Evolutionary conservation across 495 filamentous ascomycete genomes (phyloP), one percentile per base, ranked within the genome.

Genomic region (Daldinia decipiens): DNA sequence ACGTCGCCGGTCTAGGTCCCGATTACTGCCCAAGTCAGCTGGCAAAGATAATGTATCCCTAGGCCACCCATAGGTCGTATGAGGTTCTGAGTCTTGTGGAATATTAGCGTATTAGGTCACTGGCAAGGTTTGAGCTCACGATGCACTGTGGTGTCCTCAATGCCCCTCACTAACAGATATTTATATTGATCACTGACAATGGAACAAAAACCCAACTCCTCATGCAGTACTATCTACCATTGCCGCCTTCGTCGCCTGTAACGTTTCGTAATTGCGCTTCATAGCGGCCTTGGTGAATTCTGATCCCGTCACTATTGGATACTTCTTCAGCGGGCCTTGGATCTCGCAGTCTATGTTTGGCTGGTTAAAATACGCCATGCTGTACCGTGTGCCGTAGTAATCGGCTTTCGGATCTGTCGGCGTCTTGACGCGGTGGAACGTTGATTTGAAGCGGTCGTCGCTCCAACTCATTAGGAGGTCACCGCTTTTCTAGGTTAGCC

Each of bases 401-500:
- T 89, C 88, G 3, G 78, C 80, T 0, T 75, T 62, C 0, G 73
- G 75, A 32, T 85, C 80, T 31, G 78, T 80, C 11, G 88, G 87
- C 40, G 87, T 87, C 77, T 86, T 86, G 32, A 89, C 87, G 1
- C 87, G 83, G 68, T 90, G 88, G 57, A 88, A 88, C 0, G 86
- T 87, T 47, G 85, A 87, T 77, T 90, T 90, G 78, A 91, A 89
- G 32, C 88, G 83, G 73, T 91, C 89, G 68, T 91, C 89, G 52
- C 84, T 88, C 87, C 89, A 91, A 13, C 82, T 85, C 88, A 91
- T 90, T 29, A 92, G 81, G 70, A 91, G 79, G 73, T 91, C 88
- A 13, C 89, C 89, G 63, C 76, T 76, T 52, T 47, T 40, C 12
- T 19, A 45, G 19, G n/a, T 43, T 11, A 34, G 6, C 6, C 29